Evolutionary conservation across 208 protist genomes (phyloP), one percentile per base, ranked within the genome.

Genomic region (Angomonas ambiguus): DNA sequence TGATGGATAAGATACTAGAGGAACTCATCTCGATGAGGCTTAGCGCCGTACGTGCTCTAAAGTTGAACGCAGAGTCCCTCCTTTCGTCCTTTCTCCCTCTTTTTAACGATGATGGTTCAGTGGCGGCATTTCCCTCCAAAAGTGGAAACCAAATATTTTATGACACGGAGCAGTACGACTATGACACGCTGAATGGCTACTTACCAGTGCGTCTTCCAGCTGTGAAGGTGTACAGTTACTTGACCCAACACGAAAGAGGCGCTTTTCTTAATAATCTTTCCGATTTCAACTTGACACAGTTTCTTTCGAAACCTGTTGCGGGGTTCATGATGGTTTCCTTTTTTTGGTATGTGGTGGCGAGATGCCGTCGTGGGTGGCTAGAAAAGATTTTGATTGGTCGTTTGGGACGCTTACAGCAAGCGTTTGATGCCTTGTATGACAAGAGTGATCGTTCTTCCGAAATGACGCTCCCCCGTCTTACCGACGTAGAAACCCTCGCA

Each of bases 301-400:
- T 91, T 49, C 77, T 91, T 65, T 61, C 31, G 13, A 35, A 60
- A 10, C 76, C 72, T 16, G 55, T 79, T 35, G 83, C 81, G 24
- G 70, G 68, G n/a, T 49, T 71, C 42, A 69, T 91, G 8, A 75
- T 83, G 27, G 69, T 82, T 11, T 6, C 77, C 22, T 88, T 78
- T 64, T 87, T 91, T 64, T 91, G 85, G 82, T 88, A 77, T 60
- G 60, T 82, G 20, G 77, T 91, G n/a, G 67, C 69, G 18, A 74
- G 77, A 24, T 77, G 72, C 42, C 81, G 85, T 2, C 75, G 77
- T 6, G 69, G 64, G 1, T 69, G 55, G 33, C 2, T 77, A 20
- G 85, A 91, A 65, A 68, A 68, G 25, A 64, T 82, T 25, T 63
- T 91, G 0, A 74, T 87, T 32, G 76, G 62, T 34, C 85, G 81